These are phyloP conservation scores for Pseudoscleropodium purum DNA, from an alignment of 225 moss, liverwort and hornwort species.

Conservation along the genomic window DNA sequence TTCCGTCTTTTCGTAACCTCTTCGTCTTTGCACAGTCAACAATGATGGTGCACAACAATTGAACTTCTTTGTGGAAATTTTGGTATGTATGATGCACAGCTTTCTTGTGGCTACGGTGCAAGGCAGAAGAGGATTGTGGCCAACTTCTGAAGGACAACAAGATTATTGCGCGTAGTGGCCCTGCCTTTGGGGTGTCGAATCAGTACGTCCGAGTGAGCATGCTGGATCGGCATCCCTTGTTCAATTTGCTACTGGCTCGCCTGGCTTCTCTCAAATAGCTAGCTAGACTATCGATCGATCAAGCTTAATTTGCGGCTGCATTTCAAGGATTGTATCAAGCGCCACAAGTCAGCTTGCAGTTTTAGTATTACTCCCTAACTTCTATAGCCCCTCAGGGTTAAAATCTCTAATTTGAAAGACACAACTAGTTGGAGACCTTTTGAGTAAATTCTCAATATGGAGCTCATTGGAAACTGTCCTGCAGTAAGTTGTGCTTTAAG, in stretches of 20 bases:
- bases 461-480: not conserved
- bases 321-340: not conserved
- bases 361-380: not conserved
- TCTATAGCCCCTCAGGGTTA: not conserved
- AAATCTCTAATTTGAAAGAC: not conserved
- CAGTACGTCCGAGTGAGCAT: conserved; percentile 49
- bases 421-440: not conserved
- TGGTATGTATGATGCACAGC: conserved; percentile 3
- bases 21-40: not conserved
- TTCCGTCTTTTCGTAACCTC: not conserved
- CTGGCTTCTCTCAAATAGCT: conserved; percentile 2
- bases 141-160: conserved; percentile 27
- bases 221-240: conserved; percentile 40
- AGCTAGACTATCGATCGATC: no score
- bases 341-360: not conserved
- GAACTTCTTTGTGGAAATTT: not conserved
- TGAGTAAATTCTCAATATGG: not conserved
- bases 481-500: not conserved
- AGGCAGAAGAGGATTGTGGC: conserved; percentile 30
- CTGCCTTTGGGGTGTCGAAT: conserved; percentile 32
- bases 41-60: no score
- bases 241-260: conserved; percentile 25
- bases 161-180: conserved; percentile 29
- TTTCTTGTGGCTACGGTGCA: conserved; percentile 48
- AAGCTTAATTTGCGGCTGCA: not conserved